A percentile compares a stretch with the other conserved stretches of the same genome.
Conservation (phyloP, 1,139 yeast species). For the Pneumocystis jirovecii region DNA sequence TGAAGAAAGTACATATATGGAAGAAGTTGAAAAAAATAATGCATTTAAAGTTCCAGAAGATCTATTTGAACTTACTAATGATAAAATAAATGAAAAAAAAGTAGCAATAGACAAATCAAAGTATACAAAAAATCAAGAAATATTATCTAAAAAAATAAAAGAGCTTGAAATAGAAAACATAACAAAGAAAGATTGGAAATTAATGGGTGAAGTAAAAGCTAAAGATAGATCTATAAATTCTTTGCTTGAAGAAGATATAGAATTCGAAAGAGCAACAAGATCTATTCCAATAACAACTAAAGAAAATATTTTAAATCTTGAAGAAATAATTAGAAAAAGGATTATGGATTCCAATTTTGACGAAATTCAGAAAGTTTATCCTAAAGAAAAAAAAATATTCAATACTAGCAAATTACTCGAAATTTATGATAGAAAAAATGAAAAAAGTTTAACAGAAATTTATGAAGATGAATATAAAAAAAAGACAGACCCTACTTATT, state of each 20-base stretch:
- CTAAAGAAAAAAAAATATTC: slow-evolving; percentile 37
- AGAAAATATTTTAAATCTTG: slow-evolving; percentile 71
- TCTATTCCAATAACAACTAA: slow-evolving; percentile 89
- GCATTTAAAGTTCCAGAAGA: slow-evolving; percentile 43
- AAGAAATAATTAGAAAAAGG: slow-evolving; percentile 74
- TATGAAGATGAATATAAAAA: slow-evolving; percentile 70
- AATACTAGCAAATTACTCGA: slow-evolving; percentile 34
- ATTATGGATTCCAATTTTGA: slow-evolving; percentile 62
- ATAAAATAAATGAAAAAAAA: slow-evolving; percentile 15
- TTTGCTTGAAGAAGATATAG: slow-evolving; percentile 49
- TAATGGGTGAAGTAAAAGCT: slow-evolving; percentile 81
- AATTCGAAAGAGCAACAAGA: slow-evolving; percentile 59
- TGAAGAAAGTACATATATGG: slow-evolving; percentile 24
- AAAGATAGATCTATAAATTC: slow-evolving; percentile 76
- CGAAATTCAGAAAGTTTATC: slow-evolving; percentile 62
- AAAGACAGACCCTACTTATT: slow-evolving; percentile 29
- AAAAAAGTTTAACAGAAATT: slow-evolving; percentile 77
- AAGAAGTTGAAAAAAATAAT: slow-evolving; percentile 36
- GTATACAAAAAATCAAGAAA: slow-evolving; percentile 69
- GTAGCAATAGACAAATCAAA: slow-evolving; percentile 40
- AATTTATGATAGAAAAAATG: slow-evolving; percentile 69
- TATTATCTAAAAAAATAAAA: slow-evolving; percentile 60
- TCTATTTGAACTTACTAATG: slow-evolving; percentile 35
- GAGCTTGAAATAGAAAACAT: slow-evolving; percentile 73
- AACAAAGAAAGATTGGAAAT: slow-evolving; percentile 84